Conservation (phyloP, 225 moss, liverwort and hornwort genomes). For the Neckera pumila region DNA sequence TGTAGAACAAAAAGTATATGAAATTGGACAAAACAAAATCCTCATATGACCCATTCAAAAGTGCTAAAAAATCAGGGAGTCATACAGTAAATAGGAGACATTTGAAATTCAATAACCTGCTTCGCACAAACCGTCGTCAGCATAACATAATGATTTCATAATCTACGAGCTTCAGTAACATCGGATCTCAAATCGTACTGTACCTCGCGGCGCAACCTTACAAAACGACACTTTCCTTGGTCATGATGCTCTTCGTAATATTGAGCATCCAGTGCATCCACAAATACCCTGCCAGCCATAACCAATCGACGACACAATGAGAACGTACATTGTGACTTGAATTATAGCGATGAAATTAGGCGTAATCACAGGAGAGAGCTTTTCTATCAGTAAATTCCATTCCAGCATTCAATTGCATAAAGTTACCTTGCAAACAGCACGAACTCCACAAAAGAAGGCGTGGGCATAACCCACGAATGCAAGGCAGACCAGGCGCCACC, state of each 20-base stretch:
- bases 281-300: conserved; percentile 59
- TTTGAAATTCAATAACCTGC: neutral
- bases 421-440: conserved; percentile 73
- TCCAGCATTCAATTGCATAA: neutral
- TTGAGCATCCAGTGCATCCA: conserved; percentile 71
- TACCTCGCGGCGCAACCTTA: conserved; percentile 56
- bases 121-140: neutral
- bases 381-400: neutral
- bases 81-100: neutral
- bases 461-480: conserved; percentile 92
- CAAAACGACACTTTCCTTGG: conserved; percentile 64
- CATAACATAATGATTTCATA: neutral
- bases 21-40: neutral
- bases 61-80: neutral
- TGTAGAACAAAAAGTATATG: no score
- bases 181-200: neutral
- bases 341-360: neutral
- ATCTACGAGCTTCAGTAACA: neutral
- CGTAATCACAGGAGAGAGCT: neutral
- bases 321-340: neutral
- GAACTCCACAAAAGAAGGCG: conserved; percentile 75
- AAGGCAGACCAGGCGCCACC: conserved; percentile 70
- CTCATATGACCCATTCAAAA: neutral
- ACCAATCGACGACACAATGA: neutral
- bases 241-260: conserved; percentile 59